Evolutionary conservation across 768 basidiomycete species (phyloP).

Genomic region (Sporobolomyces pararoseus): DNA sequence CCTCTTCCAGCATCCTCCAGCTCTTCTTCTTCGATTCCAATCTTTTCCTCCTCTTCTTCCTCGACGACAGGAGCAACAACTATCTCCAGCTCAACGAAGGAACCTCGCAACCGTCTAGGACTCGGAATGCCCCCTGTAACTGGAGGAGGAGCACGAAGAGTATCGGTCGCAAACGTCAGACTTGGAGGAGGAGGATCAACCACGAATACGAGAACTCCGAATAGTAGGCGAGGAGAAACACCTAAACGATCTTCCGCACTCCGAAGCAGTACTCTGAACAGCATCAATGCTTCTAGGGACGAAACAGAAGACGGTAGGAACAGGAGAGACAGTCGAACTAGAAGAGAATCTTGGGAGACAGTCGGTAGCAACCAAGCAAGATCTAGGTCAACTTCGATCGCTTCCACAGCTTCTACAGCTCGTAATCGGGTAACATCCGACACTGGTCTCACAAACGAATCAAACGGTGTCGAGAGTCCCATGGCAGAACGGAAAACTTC

Average conservation of each 20-base stretch:
- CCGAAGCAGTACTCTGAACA: too few relatives aligned
- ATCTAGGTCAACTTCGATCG: not conserved
- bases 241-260: not conserved
- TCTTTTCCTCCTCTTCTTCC: not conserved
- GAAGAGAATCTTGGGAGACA: conserved; percentile 6
- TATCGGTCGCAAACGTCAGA: not conserved
- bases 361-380: not conserved
- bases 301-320: too few relatives aligned
- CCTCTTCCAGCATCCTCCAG: not conserved
- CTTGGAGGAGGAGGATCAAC: not conserved
- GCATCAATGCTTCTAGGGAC: too few relatives aligned
- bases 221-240: not conserved
- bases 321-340: not conserved
- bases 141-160: not conserved
- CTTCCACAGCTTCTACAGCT: not conserved
- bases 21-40: conserved; percentile 1
- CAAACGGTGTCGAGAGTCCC: too few relatives aligned
- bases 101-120: not conserved
- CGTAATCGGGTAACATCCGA: too few relatives aligned
- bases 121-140: not conserved
- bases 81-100: not conserved
- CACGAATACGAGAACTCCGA: too few relatives aligned
- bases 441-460: too few relatives aligned
- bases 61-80: not conserved
- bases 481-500: not conserved